Base-by-base conservation (phyloP, 805 yeast species). In the Scheffersomyces amazonensis region DNA sequence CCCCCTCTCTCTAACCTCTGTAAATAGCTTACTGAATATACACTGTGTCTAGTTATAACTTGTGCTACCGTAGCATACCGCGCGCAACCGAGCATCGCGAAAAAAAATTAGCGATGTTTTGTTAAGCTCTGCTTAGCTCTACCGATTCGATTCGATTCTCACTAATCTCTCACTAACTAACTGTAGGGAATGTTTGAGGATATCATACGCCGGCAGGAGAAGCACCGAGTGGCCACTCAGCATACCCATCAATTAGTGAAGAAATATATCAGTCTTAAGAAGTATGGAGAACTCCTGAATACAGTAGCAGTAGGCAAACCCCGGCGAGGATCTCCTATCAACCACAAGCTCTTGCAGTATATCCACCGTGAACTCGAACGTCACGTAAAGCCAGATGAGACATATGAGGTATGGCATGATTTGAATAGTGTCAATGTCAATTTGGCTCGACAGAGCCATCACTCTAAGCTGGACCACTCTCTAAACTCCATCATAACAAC, bases 371-470 rank as follows among this genome's bases (percentile, higher is more conserved):
- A 58, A 33, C 49, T 61, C 30, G 52, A 49, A 33, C 53, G 52
- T 25, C 44, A 53, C 16, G 40, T 53, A 34, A 38, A 49, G 30
- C 68, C 67, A 3, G 64, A 61, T 39, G 69, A 62, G 22, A 52
- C 66, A 0, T 64, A 42, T 36, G 69, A 64, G 37, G 33, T 54
- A 16, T 64, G 69, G 69, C 57, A 63, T 35, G 41, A 49, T n/a
- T 31, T 37, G 10, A 31, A 39, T 3, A 39, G 53, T 29, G 30
- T 51, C 28, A 50, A 52, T 38, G 35, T 36, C 11, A 46, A 45
- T 32, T 23, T 44, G 32, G 31, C 8, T 10, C n/a, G 13, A 7
- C 27, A 24, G n/a, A 5, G n/a, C n/a, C n/a, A n/a, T n/a, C n/a
- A n/a, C n/a, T n/a, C n/a, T n/a, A n/a, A n/a, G n/a, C 31, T 31